Evolutionary conservation across 306 rosid species (phyloP), one percentile per base, ranked within the genome.

Genomic region (Lagenaria siceraria): DNA sequence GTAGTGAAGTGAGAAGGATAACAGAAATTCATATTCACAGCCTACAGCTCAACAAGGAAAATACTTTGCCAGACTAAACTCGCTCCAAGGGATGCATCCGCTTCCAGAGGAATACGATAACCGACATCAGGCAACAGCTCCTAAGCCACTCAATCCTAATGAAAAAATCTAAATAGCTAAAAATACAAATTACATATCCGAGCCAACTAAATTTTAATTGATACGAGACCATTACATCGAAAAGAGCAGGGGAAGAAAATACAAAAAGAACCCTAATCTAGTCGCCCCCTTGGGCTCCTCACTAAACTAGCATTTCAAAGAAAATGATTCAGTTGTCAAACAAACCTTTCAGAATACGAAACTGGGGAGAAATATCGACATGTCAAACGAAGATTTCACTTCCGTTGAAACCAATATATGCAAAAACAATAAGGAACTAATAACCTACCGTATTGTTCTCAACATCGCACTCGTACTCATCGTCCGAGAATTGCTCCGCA

Each of bases 401-500:
- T 8, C 35, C 33, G 11, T n/a, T 24, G 15, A 11, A 58, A 24
- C 35, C 3, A 42, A 69, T 53, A 42, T 10, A 42, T 77, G 17
- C 40, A 77, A 4, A 68, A 46, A 5, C 49, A 17, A 19, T 49
- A 13, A 17, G 19, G 24, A 4, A 21, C 25, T 13, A 15, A 54
- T 7, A 18, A 68, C 25, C 5, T 22, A 88, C 97, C 90, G 85
- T 85, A 10, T 90, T 91, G 80, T 78, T 83, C 75, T 89, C 91
- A 49, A 82, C 88, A 42, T 91, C 97, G 77, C 92, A 86, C 53
- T 87, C 96, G 82, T 91, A 93, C 81, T 93, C 98, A 61, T 93
- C 98, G 80, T 93, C 98, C 54, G 97, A 93, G 91, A 89, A 93
- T 85, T 91, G 98, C 83, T 93, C 98, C 7, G 87, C 79, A 13